Conservation (phyloP, 1,139 yeast genomes). For the Yamadazyma epiphylla region DNA sequence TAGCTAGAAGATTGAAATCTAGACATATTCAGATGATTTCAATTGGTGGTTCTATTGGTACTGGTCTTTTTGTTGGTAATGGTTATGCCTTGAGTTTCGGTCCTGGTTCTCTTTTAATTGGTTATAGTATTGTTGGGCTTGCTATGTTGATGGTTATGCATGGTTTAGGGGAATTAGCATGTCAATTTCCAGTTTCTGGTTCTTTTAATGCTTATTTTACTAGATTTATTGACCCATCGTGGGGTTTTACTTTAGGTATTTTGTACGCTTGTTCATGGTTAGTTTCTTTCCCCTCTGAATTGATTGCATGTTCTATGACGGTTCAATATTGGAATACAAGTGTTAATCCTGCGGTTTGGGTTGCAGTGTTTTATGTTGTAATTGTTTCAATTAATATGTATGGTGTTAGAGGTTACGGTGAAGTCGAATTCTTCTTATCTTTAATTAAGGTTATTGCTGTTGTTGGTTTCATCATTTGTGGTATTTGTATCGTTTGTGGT, state of each 20-base stretch:
- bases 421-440: constrained; percentile 40
- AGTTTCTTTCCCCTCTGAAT: constrained; percentile 41
- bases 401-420: constrained; percentile 47
- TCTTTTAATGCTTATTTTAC: constrained; percentile 55
- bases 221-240: constrained; percentile 58
- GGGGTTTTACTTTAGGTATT: constrained; percentile 51
- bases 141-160: constrained; percentile 51
- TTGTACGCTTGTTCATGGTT: constrained; percentile 42
- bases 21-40: constrained; percentile 46
- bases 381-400: constrained; percentile 37
- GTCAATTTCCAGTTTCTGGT: constrained; percentile 60
- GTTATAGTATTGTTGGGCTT: constrained; percentile 39
- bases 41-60: constrained; percentile 41
- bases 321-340: constrained; percentile 36
- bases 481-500: constrained; percentile 35
- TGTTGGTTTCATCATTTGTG: constrained; percentile 38
- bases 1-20: constrained; percentile 33
- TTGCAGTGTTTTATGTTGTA: constrained; percentile 35
- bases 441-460: constrained; percentile 42
- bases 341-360: constrained; percentile 42
- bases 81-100: constrained; percentile 67
- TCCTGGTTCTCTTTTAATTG: constrained; percentile 61
- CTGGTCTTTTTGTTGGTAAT: constrained; percentile 61
- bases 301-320: constrained; percentile 43
- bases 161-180: constrained; percentile 60